Percentiles rank a stretch among this genome's conserved stretches.
Conservation (phyloP, 176 grass and related monocot genomes). For the Guadua angustifolia region DNA sequence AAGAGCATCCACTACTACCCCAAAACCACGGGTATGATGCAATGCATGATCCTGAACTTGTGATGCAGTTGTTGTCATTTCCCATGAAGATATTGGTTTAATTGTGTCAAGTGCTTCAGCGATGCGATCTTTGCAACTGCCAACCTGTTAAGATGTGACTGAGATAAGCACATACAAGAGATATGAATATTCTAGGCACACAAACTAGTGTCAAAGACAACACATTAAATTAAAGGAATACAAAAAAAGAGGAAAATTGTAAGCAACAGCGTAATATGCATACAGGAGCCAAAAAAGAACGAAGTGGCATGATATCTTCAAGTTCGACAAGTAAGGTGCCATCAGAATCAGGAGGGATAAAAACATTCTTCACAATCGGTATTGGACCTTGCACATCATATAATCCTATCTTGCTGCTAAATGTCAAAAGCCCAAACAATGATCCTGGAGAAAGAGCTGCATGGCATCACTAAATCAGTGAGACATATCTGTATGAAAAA, state of each 20-base stretch:
- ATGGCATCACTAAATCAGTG: conserved; percentile 44
- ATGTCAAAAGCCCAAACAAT: conserved; percentile 87
- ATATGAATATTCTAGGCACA: conserved; percentile 36
- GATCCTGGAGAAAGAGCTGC: conserved; percentile 90
- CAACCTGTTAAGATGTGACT: conserved; percentile 63
- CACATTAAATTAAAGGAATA: neutral
- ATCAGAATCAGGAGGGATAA: conserved; percentile 71
- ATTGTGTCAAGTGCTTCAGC: conserved; percentile 78
- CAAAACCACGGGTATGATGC: conserved; percentile 76
- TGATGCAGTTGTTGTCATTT: conserved; percentile 55
- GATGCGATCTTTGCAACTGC: conserved; percentile 78
- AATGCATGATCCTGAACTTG: conserved; percentile 72
- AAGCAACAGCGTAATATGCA: conserved; percentile 29
- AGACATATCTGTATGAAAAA: conserved; percentile 21
- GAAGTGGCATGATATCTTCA: conserved; percentile 89
- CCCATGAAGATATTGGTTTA: conserved; percentile 78
- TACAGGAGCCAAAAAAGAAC: conserved; percentile 93
- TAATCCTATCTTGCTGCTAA: conserved; percentile 91
- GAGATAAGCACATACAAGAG: conserved; percentile 34
- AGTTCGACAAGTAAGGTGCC: conserved; percentile 60
- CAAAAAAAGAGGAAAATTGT: conserved; percentile 31
- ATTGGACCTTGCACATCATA: conserved; percentile 98
- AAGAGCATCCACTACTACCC: conserved; percentile 69
- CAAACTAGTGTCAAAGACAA: conserved; percentile 14
- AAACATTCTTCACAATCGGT: conserved; percentile 86